Evolutionary conservation across 495 filamentous ascomycete species (phyloP), one percentile per base, ranked within the genome.

Genomic region (Penicillium robsamsonii): DNA sequence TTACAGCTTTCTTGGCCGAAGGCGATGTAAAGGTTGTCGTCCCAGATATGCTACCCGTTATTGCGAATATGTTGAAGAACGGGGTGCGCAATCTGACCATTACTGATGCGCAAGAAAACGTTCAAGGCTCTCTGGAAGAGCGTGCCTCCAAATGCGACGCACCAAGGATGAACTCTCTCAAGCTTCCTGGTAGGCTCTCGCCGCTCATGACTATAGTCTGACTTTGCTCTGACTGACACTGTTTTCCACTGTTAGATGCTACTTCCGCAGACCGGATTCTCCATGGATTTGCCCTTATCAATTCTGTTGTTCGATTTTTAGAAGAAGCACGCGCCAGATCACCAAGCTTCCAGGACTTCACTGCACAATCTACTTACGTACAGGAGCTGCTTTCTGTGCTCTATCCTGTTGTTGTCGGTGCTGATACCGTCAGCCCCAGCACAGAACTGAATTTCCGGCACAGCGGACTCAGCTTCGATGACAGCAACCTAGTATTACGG

Each of bases 1-100:
- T 90, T 11, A 86, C 91, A 44, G 79, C 82, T 5, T 95, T 97
- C 64, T 59, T 73, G 4, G 60, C 67, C 5, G 70, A 71, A 17
- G 79, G 79, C 30, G 79, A 79, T 56, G 74, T 79, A 31, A 82
- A 82, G 41, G 81, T 96, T 4, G 78, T 83, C 4, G 88, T 90
- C 65, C 87, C 92, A 1, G 89, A 92, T 63, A 82, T 92, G 25
- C 72, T 97, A 18, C 84, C 86, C 0, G 84, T 96, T 6, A 88
- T 98, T 29, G 82, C 81, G n/a, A 81, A 84, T 4, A 95, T 98
- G 92, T 72, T 97, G n/a, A 87, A 90, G 59, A 83, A 84, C 55
- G 93, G 90, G 3, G 64, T 95, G 24, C 85, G 85, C 47, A 79
- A 84, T 50, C 77, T 57, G 15, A 60, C 64, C 6, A 51, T 62